These are phyloP conservation scores for Camellia lanceoleosa DNA, from an alignment of 148 eudicot species.

Conservation along the genomic window DNA sequence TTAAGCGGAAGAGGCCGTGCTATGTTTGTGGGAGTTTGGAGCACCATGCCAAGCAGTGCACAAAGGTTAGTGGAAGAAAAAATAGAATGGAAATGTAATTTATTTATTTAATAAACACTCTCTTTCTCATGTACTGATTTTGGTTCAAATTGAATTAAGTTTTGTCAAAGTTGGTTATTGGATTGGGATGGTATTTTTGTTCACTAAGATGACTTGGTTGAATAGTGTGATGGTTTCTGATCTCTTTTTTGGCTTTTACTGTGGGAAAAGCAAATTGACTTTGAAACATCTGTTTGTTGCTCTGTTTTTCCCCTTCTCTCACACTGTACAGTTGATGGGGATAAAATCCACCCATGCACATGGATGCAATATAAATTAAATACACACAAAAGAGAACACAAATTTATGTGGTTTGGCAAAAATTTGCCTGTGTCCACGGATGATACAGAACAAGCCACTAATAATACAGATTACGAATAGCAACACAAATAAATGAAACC, in stretches of 20 bases:
- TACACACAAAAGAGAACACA: no score
- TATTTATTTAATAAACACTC: not conserved
- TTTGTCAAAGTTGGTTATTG: not conserved
- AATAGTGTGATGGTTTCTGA: not conserved
- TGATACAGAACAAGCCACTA: no score
- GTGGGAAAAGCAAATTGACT: not conserved
- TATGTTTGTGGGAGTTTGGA: conserved; percentile 90
- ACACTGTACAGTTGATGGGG: not conserved
- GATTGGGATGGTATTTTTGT: not conserved
- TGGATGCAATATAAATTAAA: no score
- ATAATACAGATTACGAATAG: no score
- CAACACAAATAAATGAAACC: no score
- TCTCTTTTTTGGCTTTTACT: not conserved
- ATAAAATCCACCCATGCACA: no score
- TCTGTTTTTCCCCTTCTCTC: not conserved
- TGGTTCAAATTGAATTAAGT: no score
- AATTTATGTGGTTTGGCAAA: no score
- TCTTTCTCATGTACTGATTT: not conserved
- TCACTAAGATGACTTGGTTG: not conserved
- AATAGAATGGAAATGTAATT: not conserved
- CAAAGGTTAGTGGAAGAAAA: conserved; percentile 47
- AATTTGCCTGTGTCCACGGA: no score
- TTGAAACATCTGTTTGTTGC: not conserved
- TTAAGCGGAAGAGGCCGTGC: conserved; percentile 78
- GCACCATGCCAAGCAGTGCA: conserved; percentile 74